These are phyloP conservation scores for Pythium pyrilobum DNA, from an alignment of 352 stramenopile genomes.

Conservation along the genomic window DNA sequence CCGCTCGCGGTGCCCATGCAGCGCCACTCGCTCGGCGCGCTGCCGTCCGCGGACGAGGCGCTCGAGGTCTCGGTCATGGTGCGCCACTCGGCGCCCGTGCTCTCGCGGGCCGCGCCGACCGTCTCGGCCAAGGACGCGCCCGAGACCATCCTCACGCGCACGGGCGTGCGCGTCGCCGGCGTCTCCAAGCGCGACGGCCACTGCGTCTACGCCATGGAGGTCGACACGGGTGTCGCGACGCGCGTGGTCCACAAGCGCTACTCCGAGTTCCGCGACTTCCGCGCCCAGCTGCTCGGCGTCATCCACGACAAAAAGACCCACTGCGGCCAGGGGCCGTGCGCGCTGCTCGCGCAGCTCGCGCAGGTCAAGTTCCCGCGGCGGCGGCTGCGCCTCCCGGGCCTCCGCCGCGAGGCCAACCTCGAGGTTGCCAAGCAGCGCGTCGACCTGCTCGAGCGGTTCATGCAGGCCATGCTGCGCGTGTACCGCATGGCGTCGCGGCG, in stretches of 20 bases:
- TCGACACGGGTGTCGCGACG: slow-evolving; percentile 43
- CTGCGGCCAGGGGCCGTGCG: slow-evolving; percentile 41
- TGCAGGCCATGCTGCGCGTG: slow-evolving; percentile 41
- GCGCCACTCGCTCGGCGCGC: slow-evolving; percentile 12
- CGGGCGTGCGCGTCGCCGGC: slow-evolving; percentile 33
- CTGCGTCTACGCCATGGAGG: slow-evolving; percentile 50
- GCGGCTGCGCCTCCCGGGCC: slow-evolving; percentile 11
- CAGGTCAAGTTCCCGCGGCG: slow-evolving; percentile 54
- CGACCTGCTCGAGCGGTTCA: slow-evolving; percentile 40
- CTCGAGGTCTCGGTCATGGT: slow-evolving; percentile 1
- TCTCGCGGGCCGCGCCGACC: neutral
- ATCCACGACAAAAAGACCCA: slow-evolving; percentile 14
- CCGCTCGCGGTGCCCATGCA: slow-evolving; percentile 3
- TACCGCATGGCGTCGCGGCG: slow-evolving; percentile 43
- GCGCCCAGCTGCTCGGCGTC: slow-evolving; percentile 31
- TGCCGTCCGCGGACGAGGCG: neutral
- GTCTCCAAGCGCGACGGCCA: slow-evolving; percentile 32
- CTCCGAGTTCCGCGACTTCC: slow-evolving; percentile 66
- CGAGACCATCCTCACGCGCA: slow-evolving; percentile 17
- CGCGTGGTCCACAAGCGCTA: slow-evolving; percentile 63
- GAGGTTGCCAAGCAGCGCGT: slow-evolving; percentile 33
- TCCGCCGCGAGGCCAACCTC: slow-evolving; percentile 16
- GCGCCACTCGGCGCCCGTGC: slow-evolving; percentile 4
- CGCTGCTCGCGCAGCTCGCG: slow-evolving; percentile 30
- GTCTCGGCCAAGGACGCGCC: neutral